Evolutionary conservation across 2,329 filamentous ascomycete species (phyloP).

Genomic region (Pseudogymnoascus destructans): DNA sequence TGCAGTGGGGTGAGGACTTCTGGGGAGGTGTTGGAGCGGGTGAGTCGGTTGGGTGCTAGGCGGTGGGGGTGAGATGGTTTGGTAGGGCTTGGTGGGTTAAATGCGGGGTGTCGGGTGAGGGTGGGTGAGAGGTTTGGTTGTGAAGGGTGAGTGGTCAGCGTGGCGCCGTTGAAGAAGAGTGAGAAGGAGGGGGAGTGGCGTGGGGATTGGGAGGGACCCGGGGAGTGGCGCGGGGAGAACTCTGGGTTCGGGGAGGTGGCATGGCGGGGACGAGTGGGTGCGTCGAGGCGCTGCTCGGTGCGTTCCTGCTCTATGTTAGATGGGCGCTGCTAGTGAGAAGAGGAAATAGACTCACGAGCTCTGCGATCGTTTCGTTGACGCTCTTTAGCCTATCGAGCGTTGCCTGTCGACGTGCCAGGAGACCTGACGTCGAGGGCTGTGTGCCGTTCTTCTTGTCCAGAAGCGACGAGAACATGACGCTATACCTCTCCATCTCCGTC

Average conservation of each 20-base stretch:
- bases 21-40: slow-evolving; percentile 43
- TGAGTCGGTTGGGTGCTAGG: slow-evolving; percentile 15
- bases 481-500: slow-evolving; percentile 75
- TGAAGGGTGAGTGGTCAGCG: not conserved
- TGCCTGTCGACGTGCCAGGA: slow-evolving; percentile 45
- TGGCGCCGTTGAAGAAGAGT: slow-evolving; percentile 24
- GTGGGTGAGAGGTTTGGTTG: not conserved
- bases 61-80: slow-evolving; percentile 13
- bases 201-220: slow-evolving; percentile 30
- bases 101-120: not conserved
- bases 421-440: slow-evolving; percentile 20
- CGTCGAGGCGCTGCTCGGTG: slow-evolving; percentile 14
- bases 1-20: slow-evolving; percentile 34
- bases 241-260: slow-evolving; percentile 37
- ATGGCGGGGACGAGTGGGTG: slow-evolving; percentile 28
- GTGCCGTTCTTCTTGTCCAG: slow-evolving; percentile 32
- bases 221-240: slow-evolving; percentile 29
- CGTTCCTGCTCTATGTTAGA: slow-evolving; percentile 28
- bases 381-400: slow-evolving; percentile 44
- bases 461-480: slow-evolving; percentile 79
- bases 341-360: slow-evolving; percentile 22
- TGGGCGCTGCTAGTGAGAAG: slow-evolving; percentile 16
- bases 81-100: slow-evolving; percentile 17
- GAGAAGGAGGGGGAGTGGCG: slow-evolving; percentile 26
- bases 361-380: slow-evolving; percentile 34